phyloP scores from a whole-genome alignment of 495 filamentous ascomycete species.

The Hypoxylon rickii region DNA sequence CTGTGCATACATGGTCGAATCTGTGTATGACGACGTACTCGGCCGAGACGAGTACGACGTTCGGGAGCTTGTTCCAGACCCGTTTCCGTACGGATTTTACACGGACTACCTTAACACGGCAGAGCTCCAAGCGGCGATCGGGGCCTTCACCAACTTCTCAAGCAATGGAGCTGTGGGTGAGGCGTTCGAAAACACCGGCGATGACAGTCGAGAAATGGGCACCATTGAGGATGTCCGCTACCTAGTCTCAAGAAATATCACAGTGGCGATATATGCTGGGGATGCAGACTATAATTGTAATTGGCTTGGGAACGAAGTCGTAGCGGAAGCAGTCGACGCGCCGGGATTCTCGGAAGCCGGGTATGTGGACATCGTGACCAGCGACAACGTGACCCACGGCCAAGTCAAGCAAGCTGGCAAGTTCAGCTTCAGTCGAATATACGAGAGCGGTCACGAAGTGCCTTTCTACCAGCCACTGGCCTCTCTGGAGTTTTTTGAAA shows the following conservation, averaged over 20 bases:
- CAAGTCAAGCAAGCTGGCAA: conserved; percentile 65
- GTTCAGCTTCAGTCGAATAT: conserved; percentile 68
- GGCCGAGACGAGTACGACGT: conserved; percentile 65
- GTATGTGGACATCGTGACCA: conserved; percentile 58
- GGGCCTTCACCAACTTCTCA: conserved; percentile 62
- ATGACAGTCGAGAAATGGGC: conserved; percentile 57
- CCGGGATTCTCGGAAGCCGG: conserved; percentile 56
- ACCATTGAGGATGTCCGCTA: conserved; percentile 56
- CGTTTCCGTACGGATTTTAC: conserved; percentile 65
- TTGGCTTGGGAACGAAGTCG: conserved; percentile 60
- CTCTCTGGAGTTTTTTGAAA: conserved; percentile 63
- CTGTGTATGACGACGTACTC: conserved; percentile 55
- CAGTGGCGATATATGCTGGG: conserved; percentile 60
- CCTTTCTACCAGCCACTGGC: conserved; percentile 71
- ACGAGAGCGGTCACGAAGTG: conserved; percentile 68
- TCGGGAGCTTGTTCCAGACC: conserved; percentile 60
- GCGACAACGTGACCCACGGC: conserved; percentile 62
- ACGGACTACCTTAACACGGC: conserved; percentile 62
- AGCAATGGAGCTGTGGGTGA: conserved; percentile 51
- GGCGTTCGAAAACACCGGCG: conserved; percentile 60
- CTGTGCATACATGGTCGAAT: conserved; percentile 60
- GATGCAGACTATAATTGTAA: conserved; percentile 71
- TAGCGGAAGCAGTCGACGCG: conserved; percentile 51
- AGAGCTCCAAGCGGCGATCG: conserved; percentile 61
- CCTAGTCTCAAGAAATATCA: conserved; percentile 56